Percentiles rank a stretch among this genome's conserved stretches.
Evolutionary conservation across 495 filamentous ascomycete genomes (phyloP).

Genomic region (Neurospora terricola): DNA sequence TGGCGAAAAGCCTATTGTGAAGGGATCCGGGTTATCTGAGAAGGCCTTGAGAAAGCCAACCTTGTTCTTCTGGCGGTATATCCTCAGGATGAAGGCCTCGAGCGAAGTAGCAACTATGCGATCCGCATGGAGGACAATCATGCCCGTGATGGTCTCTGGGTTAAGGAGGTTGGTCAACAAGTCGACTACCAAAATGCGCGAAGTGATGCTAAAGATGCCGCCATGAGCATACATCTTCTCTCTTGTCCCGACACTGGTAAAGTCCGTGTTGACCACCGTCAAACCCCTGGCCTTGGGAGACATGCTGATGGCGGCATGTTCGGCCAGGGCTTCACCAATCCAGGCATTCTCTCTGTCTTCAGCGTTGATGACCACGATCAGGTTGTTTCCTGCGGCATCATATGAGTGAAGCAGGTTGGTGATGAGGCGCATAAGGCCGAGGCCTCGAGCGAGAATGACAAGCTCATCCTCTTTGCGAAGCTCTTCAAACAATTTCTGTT

Average conservation of each 20-base stretch:
- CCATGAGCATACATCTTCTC: slow-evolving; percentile 85
- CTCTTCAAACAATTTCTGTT: slow-evolving; percentile 88
- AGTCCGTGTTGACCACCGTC: slow-evolving; percentile 88
- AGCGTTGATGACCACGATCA: slow-evolving; percentile 83
- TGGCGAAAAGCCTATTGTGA: slow-evolving; percentile 81
- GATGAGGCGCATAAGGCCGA: slow-evolving; percentile 80
- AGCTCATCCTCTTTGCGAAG: slow-evolving; percentile 87
- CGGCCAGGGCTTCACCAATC: slow-evolving; percentile 87
- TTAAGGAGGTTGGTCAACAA: slow-evolving; percentile 75
- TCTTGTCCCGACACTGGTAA: slow-evolving; percentile 72
- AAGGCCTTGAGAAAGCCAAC: slow-evolving; percentile 91
- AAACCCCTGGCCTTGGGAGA: slow-evolving; percentile 69
- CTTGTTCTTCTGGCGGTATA: slow-evolving; percentile 91
- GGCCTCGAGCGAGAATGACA: slow-evolving; percentile 79
- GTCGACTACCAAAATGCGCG: slow-evolving; percentile 89
- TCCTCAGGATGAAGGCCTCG: slow-evolving; percentile 90
- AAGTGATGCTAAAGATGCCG: slow-evolving; percentile 93
- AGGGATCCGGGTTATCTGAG: slow-evolving; percentile 88
- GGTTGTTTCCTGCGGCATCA: slow-evolving; percentile 88
- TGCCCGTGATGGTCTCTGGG: slow-evolving; percentile 75
- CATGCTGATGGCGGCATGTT: slow-evolving; percentile 79
- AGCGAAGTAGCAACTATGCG: slow-evolving; percentile 76
- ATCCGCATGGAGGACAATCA: slow-evolving; percentile 85
- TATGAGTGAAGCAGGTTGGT: slow-evolving; percentile 94
- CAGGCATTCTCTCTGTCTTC: slow-evolving; percentile 89